phyloP scores from a whole-genome alignment of 495 filamentous ascomycete species.

The Polyplosphaeria fusca region DNA sequence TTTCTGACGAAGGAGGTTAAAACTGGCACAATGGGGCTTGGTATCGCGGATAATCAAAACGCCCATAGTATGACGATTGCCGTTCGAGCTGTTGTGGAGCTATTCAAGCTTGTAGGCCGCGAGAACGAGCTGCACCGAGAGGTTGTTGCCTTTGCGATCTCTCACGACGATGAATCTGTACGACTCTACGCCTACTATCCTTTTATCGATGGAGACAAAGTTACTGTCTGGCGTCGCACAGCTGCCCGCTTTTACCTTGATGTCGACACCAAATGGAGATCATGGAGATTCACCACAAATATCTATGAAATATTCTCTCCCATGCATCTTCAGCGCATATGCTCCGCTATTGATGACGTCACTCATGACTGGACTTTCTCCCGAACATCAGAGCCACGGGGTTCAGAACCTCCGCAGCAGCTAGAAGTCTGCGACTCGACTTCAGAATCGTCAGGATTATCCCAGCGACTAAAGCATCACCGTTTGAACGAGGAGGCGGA shows the following conservation, averaged over 20 bases:
- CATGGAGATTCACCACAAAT: neutral
- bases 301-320: neutral
- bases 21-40: constrained; percentile 38
- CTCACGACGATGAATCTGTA: constrained; percentile 43
- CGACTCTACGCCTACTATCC: constrained; percentile 36
- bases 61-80: constrained; percentile 41
- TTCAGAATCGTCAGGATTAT: constrained; percentile 11
- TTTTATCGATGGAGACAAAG: constrained; percentile 17
- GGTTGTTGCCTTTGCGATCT: constrained; percentile 46
- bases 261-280: neutral
- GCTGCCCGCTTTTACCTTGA: too few relatives aligned
- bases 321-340: neutral
- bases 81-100: constrained; percentile 39
- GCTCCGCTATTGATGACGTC: neutral
- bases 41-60: constrained; percentile 43
- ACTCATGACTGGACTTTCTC: neutral
- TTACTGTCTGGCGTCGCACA: too few relatives aligned
- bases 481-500: constrained; percentile 9
- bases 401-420: too few relatives aligned
- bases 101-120: constrained; percentile 16
- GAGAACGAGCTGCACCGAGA: neutral
- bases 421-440: constrained; percentile 5
- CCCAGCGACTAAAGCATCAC: constrained; percentile 10
- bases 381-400: too few relatives aligned
- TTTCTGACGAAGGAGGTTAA: constrained; percentile 46